phyloP scores from a whole-genome alignment of 176 grass and related monocot genomes.

The Oryza officinalis region DNA sequence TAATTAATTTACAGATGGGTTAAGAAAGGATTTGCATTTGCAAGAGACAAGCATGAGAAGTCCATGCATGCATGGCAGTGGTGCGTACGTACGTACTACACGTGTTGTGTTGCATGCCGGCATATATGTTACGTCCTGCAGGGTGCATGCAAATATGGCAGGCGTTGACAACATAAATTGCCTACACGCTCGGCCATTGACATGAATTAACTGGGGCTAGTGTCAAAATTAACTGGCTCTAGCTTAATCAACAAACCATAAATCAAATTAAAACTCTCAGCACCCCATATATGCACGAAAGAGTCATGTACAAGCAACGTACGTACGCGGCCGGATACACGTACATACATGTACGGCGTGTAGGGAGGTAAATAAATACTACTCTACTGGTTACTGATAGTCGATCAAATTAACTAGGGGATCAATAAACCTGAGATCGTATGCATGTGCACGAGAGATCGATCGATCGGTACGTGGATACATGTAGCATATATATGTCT shows the following conservation, averaged over 20 bases:
- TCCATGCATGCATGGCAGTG: neutral
- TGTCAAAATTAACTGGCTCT: neutral
- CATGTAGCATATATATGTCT: neutral
- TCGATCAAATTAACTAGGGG: neutral
- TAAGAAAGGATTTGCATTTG: neutral
- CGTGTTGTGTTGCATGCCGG: neutral
- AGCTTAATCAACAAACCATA: no score
- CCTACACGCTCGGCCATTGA: neutral
- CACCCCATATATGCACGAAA: no score
- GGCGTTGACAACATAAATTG: neutral
- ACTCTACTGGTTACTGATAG: neutral
- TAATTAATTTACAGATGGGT: neutral
- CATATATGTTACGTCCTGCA: neutral
- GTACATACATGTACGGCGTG: no score
- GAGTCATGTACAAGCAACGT: no score
- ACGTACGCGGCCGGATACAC: no score
- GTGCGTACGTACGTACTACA: neutral
- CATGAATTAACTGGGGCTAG: neutral
- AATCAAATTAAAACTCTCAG: no score
- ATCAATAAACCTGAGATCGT: neutral
- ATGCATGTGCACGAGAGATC: neutral
- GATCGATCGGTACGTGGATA: neutral
- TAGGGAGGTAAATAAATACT: no score
- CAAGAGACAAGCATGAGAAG: neutral
- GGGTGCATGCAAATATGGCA: neutral